Conservation (phyloP, 805 yeast species). For the Metschnikowia chrysomelidarum region DNA sequence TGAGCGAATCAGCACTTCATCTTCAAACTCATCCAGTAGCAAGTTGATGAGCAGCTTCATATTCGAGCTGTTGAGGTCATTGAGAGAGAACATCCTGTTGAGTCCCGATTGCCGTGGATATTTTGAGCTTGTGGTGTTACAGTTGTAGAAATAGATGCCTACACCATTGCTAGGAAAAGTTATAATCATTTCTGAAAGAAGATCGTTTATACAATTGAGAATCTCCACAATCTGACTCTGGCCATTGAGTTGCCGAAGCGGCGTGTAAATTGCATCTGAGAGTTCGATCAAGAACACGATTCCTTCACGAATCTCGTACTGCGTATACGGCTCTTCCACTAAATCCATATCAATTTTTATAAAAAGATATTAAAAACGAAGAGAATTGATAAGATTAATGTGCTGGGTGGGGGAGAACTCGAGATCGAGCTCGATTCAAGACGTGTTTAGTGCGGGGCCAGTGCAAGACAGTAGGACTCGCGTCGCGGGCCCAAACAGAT, state of each 20-base stretch:
- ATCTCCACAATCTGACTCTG: slow-evolving; percentile 50
- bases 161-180: slow-evolving; percentile 67
- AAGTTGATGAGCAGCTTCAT: slow-evolving; percentile 56
- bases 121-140: slow-evolving; percentile 28
- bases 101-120: slow-evolving; percentile 41
- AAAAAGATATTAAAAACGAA: no score
- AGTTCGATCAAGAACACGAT: slow-evolving; percentile 62
- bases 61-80: slow-evolving; percentile 52
- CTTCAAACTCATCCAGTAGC: slow-evolving; percentile 41
- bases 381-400: no score
- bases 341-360: no score
- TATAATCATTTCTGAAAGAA: slow-evolving; percentile 65
- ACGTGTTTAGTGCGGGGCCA: no score
- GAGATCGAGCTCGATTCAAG: no score
- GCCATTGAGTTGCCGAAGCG: slow-evolving; percentile 35
- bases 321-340: slow-evolving; percentile 23
- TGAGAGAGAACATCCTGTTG: slow-evolving; percentile 48
- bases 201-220: slow-evolving; percentile 54
- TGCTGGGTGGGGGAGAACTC: no score
- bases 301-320: slow-evolving; percentile 58
- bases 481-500: no score
- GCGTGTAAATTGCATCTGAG: slow-evolving; percentile 43
- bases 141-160: slow-evolving; percentile 67
- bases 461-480: no score
- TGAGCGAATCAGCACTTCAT: slow-evolving; percentile 9